phyloP scores from a whole-genome alignment of 2,329 filamentous ascomycete species.

The Verticillium isaacii region DNA sequence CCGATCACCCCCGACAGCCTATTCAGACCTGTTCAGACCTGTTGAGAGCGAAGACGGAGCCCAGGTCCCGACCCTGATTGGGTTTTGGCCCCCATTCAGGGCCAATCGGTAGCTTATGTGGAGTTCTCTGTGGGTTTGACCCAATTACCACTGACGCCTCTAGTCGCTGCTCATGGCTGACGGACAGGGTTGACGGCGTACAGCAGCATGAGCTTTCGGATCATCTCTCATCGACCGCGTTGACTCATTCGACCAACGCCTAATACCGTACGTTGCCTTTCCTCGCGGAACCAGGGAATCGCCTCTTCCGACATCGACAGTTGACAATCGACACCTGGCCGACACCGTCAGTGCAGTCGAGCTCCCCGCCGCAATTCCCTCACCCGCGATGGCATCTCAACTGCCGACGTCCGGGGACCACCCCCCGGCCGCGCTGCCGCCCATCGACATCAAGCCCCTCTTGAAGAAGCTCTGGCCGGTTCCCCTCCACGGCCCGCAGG shows the following conservation, averaged over 20 bases:
- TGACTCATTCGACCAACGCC: too few species aligned
- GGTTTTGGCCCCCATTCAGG: background rate
- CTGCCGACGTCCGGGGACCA: background rate
- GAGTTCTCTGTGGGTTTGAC: too few species aligned
- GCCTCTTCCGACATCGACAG: background rate
- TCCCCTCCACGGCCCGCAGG: conserved; percentile 35
- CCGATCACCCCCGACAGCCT: too few species aligned
- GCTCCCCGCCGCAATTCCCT: background rate
- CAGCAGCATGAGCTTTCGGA: too few species aligned
- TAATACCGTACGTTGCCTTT: too few species aligned
- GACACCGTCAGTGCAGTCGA: too few species aligned
- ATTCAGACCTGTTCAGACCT: too few species aligned
- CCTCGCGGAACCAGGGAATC: background rate
- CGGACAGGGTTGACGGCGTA: too few species aligned
- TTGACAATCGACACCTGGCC: too few species aligned
- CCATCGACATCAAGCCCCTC: conserved; percentile 60
- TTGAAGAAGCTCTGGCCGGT: conserved; percentile 68
- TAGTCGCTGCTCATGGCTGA: background rate
- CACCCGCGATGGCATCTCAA: background rate
- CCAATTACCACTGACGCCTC: too few species aligned
- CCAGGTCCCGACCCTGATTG: background rate
- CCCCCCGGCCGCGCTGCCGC: background rate
- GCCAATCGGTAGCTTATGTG: background rate
- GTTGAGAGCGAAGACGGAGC: background rate
- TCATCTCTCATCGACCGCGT: too few species aligned